Base-by-base conservation (phyloP, 768 basidiomycete genomes). In the Boletus tomentosulus region DNA sequence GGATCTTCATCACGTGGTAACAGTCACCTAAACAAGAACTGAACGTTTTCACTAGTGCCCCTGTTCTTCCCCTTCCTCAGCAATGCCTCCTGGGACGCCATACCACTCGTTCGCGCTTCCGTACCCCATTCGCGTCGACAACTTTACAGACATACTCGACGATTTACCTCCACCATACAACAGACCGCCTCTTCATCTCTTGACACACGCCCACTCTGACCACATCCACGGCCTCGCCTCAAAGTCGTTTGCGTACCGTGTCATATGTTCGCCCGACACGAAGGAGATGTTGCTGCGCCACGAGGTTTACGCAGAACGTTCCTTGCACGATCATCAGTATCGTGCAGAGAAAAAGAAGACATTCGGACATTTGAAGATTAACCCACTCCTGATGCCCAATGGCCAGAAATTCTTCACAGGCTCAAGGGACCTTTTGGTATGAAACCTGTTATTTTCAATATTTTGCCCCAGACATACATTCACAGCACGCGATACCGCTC, bases 171-270 rank as follows among this genome's bases (percentile, higher is more conserved):
- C 63, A 11, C 69, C 68, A 0, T 69, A 62, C 48, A 75, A 70
- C 46, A 58, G 65, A 56, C 70, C 74, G 2, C 66, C 73, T 9
- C 69, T 93, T 11, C 82, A 91, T 66, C 80, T 97, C n/a, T 79
- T 97, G 50, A 84, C 87, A 0, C 93, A 97, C 65, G 89, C 92
- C 0, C 95, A 96, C 71, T 79, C 92, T 0, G 94, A 96, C 70
- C 94, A 97, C 64, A 78, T 92, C 49, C 72, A 71, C 41, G 93
- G 95, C 4, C 77, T 97, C 27, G 78, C 84, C 19, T 80, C 88
- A 24, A 82, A 84, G 54, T 85, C 84, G 0, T 94, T 95, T 63
- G 83, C 80, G 3, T 81, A 83, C 41, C 75, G 73, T 2, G 82
- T 97, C 9, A 70, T 89, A 51, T 95, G 92, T 70, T 92, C 93